Conservation (phyloP, 768 basidiomycete species). For the Imleria badia region DNA sequence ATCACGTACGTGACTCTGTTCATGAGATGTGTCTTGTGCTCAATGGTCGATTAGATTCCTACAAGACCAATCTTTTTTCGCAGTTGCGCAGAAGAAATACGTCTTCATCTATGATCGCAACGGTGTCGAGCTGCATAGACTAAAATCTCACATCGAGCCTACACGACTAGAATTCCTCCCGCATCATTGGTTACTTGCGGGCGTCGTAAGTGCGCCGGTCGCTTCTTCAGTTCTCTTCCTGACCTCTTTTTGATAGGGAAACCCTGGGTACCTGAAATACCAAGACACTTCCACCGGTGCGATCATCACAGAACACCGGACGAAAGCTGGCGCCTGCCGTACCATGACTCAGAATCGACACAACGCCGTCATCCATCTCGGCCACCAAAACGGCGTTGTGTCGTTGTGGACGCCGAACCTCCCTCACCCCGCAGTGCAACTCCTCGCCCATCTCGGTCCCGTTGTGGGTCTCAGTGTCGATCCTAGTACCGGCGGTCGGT, state of each 20-base stretch:
- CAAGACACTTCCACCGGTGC: constrained; percentile 95
- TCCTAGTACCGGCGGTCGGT: constrained; percentile 79
- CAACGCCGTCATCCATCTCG: constrained; percentile 92
- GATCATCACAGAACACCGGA: constrained; percentile 83
- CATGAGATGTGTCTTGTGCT: not conserved
- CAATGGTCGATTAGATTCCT: constrained; percentile 59
- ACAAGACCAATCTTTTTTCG: constrained; percentile 90
- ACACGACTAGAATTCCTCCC: constrained; percentile 90
- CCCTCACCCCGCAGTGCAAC: constrained; percentile 85
- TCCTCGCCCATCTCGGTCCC: constrained; percentile 89
- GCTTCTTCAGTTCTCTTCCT: not conserved
- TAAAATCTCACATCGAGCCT: constrained; percentile 85
- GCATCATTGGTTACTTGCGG: constrained; percentile 92
- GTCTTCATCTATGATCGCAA: constrained; percentile 94
- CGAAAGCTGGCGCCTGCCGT: constrained; percentile 81
- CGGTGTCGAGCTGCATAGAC: constrained; percentile 87
- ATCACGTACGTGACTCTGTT: constrained; percentile 63
- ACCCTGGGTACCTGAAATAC: constrained; percentile 91
- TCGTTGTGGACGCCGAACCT: constrained; percentile 97
- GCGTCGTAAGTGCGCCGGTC: constrained; percentile 54
- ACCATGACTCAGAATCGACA: constrained; percentile 91
- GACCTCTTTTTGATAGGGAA: constrained; percentile 50
- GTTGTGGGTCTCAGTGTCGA: constrained; percentile 81
- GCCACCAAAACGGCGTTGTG: constrained; percentile 94
- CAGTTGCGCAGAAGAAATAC: constrained; percentile 95